These are phyloP conservation scores for Trametes gibbosa DNA, from an alignment of 768 basidiomycete genomes.

Conservation along the genomic window DNA sequence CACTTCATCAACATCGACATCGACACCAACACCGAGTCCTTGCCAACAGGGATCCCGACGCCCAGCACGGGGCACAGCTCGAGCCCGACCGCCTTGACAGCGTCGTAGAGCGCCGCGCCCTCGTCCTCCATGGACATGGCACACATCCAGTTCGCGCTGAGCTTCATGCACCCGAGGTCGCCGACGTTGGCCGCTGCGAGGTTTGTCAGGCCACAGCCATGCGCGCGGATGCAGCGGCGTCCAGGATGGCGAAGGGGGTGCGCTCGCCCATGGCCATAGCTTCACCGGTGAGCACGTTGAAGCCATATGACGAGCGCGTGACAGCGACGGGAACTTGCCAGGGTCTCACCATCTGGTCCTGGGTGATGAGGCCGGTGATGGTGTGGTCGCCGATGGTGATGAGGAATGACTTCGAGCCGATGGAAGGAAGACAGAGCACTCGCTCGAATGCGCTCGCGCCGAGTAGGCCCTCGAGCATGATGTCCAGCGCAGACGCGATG, in stretches of 20 bases:
- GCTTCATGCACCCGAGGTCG: slow-evolving; percentile 72
- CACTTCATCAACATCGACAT: slow-evolving; percentile 93
- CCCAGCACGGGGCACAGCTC: slow-evolving; percentile 92
- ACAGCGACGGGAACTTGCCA: slow-evolving; percentile 98
- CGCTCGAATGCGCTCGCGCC: slow-evolving; percentile 96
- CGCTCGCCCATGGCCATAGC: slow-evolving; percentile 99
- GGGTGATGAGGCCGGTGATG: slow-evolving; percentile 89
- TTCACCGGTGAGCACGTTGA: slow-evolving; percentile 79
- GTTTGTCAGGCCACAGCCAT: slow-evolving; percentile 95
- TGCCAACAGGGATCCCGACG: slow-evolving; percentile 95
- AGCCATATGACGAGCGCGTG: slow-evolving; percentile 92
- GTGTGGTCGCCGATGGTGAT: slow-evolving; percentile 97
- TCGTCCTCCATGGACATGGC: slow-evolving; percentile 88
- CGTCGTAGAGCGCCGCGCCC: slow-evolving; percentile 85
- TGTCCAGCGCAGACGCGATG: slow-evolving; percentile 90
- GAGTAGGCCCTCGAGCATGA: slow-evolving; percentile 95
- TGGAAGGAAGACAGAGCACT: slow-evolving; percentile 86
- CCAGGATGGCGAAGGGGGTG: slow-evolving; percentile 86
- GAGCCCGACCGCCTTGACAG: slow-evolving; percentile 86
- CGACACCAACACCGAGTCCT: slow-evolving; percentile 99
- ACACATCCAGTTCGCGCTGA: slow-evolving; percentile 99
- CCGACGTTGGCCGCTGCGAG: slow-evolving; percentile 77
- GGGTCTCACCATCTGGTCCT: slow-evolving; percentile 99
- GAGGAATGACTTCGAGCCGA: slow-evolving; percentile 95
- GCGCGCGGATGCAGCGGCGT: slow-evolving; percentile 86